These are phyloP conservation scores for Solanum sejunctum DNA, from an alignment of 257 asterid species.

Conservation along the genomic window DNA sequence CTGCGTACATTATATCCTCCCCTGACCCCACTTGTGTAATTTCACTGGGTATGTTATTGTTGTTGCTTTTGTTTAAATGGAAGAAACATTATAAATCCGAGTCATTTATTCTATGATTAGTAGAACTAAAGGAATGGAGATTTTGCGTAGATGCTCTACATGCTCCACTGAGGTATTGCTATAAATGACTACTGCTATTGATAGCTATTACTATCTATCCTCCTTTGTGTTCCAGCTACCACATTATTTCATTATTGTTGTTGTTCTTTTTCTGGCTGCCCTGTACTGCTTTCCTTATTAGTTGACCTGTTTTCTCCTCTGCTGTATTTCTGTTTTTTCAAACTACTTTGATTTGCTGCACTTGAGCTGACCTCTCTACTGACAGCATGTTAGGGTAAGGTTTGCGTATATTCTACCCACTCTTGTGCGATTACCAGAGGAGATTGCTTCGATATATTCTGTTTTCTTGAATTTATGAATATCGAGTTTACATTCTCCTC, in stretches of 20 bases:
- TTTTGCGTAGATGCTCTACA: background rate
- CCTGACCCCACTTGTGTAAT: too few relatives aligned
- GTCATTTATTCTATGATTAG: background rate
- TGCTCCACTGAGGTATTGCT: background rate
- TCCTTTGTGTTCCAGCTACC: background rate
- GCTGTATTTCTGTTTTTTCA: background rate
- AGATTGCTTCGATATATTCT: background rate
- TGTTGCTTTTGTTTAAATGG: background rate
- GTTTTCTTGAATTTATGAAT: background rate
- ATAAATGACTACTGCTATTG: background rate
- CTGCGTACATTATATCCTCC: too few relatives aligned
- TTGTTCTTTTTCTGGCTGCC: background rate
- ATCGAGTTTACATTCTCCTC: background rate
- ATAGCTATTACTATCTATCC: background rate
- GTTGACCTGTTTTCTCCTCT: background rate
- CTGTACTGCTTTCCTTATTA: background rate
- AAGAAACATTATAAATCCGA: background rate
- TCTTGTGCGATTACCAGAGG: background rate
- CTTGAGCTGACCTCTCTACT: background rate
- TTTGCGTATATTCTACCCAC: background rate
- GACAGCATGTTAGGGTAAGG: background rate
- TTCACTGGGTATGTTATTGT: too few relatives aligned
- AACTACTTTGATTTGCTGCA: background rate
- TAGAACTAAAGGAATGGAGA: background rate
- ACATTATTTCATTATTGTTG: background rate